Conservation (phyloP, 257 asterid species). For the Plantago major region DNA sequence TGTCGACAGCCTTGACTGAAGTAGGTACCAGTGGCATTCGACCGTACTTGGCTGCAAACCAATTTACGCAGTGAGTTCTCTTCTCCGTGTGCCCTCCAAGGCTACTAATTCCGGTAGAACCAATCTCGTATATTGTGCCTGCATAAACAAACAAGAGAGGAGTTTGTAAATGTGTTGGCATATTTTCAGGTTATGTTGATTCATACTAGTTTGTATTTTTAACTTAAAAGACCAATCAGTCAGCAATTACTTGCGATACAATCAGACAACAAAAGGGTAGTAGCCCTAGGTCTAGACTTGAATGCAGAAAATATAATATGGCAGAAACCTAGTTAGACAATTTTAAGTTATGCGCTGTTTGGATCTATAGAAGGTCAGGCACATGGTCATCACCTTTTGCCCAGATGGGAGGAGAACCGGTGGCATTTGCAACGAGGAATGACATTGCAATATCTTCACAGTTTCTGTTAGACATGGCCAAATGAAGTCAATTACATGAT, state of each 20-base stretch:
- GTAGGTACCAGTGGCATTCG: constrained; percentile 70
- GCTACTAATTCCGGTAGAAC: constrained; percentile 82
- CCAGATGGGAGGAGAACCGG: constrained; percentile 86
- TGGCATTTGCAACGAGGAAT: constrained; percentile 80
- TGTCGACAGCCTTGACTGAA: constrained; percentile 68
- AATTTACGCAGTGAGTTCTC: constrained; percentile 62
- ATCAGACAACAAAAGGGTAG: background rate
- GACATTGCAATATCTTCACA: constrained; percentile 97
- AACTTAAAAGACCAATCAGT: background rate
- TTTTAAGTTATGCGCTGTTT: too few relatives aligned
- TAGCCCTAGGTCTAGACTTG: too few relatives aligned
- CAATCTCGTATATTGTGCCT: constrained; percentile 78
- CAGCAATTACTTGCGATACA: background rate
- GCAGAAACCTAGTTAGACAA: too few relatives aligned
- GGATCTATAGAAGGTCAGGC: constrained; percentile 3
- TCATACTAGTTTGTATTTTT: background rate
- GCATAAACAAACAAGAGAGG: constrained; percentile 20
- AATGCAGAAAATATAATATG: too few relatives aligned
- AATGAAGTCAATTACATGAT: constrained; percentile 5
- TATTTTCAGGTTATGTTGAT: background rate
- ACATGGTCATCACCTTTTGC: constrained; percentile 52
- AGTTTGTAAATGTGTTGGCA: background rate
- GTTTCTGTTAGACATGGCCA: constrained; percentile 40
- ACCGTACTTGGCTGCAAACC: constrained; percentile 49
- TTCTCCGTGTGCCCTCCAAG: constrained; percentile 76